phyloP scores from a whole-genome alignment of 176 grass and related monocot species.

The Microstegium vimineum region DNA sequence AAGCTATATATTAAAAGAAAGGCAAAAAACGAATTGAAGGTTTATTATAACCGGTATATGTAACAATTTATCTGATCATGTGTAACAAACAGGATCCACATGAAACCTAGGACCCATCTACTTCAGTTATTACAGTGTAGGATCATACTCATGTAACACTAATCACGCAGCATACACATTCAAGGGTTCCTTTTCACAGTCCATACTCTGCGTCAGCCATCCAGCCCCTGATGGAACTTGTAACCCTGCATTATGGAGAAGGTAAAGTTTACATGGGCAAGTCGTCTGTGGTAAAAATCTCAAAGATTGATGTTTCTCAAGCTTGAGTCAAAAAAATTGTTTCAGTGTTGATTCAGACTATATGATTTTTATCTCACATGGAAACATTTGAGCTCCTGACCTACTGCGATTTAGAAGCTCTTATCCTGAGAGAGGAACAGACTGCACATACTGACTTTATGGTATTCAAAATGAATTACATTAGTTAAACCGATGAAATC shows the following conservation, averaged over 20 bases:
- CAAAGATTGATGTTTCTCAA: neutral
- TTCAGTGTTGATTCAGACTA: neutral
- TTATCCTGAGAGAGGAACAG: neutral
- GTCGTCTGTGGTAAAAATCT: neutral
- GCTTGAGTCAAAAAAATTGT: neutral
- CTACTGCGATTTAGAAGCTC: neutral
- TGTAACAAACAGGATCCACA: neutral
- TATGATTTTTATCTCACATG: neutral
- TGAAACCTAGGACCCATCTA: neutral
- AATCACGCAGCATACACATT: neutral
- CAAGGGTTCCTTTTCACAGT: neutral
- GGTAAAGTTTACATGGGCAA: neutral
- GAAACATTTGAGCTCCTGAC: neutral
- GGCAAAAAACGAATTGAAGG: neutral
- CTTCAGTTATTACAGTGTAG: neutral
- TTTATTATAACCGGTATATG: neutral
- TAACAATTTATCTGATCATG: neutral
- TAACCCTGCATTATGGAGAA: neutral
- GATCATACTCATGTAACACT: neutral
- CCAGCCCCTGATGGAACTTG: neutral
- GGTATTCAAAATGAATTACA: neutral
- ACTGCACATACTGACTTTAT: neutral
- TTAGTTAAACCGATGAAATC: neutral
- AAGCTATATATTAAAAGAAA: neutral
- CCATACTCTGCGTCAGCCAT: neutral